Evolutionary conservation across 73 alveolate genomes (phyloP), one percentile per base, ranked within the genome.

Genomic region (Uronychia binucleata): DNA sequence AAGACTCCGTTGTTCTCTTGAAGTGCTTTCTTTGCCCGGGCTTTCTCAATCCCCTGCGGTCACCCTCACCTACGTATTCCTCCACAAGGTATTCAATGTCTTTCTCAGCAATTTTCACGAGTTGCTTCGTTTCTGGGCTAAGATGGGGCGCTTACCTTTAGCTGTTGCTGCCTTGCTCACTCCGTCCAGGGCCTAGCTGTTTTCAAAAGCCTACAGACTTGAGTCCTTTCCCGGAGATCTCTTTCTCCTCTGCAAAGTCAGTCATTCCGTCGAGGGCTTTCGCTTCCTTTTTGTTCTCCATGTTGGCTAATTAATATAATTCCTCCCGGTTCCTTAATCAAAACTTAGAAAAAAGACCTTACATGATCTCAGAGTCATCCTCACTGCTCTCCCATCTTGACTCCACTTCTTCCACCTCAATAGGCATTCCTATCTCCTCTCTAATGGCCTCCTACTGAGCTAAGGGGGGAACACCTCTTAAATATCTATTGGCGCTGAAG

Each of bases 231-330:
- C 67, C 67, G 19, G 67, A 46, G 67, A 46, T 46, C 19, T 46
- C n/a, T 19, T 46, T 46, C 19, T 46, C 67, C 67, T 46, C 67
- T 11, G 19, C 67, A 5, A 46, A 11, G 19, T 46, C 67, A 46
- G 67, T 46, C 67, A 46, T 46, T 46, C 67, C 67, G 19, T 46
- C 67, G 67, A 46, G 67, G 67, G 67, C 67, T 46, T 19, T 46
- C n/a, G 5, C 19, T 19, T 46, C 67, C 19, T 46, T 46, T 46
- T 5, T 19, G 5, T 46, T 46, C n/a, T 46, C 67, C 67, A 46
- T 46, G 5, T 46, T 46, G 5, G n/a, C n/a, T n/a, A n/a, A 46
- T 11, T 46, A 46, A 46, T 46, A 5, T 46, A 46, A 46, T 46
- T 46, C 67, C 67, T 19, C 67, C 67, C 19, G n/a, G n/a, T n/a